These are phyloP conservation scores for Cucurbita maxima DNA, from an alignment of 306 rosid species.

Conservation along the genomic window DNA sequence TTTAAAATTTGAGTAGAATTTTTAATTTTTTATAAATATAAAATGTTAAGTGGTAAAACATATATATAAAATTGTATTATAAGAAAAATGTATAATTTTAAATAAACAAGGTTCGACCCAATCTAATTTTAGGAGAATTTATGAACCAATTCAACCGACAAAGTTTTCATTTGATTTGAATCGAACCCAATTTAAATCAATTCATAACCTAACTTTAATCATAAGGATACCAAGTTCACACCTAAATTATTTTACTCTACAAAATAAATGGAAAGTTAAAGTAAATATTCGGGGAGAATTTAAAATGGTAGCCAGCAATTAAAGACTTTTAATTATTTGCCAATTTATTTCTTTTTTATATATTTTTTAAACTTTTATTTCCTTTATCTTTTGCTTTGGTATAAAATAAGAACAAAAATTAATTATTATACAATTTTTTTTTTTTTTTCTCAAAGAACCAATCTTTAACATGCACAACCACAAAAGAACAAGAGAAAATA, in stretches of 20 bases:
- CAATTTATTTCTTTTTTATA: background rate
- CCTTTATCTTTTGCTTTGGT: background rate
- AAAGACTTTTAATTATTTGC: background rate
- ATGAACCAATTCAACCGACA: too few species aligned
- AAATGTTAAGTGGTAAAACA: too few species aligned
- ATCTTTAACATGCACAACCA: background rate
- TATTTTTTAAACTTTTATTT: background rate
- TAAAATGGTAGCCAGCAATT: background rate
- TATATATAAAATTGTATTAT: too few species aligned
- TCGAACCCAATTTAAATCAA: too few species aligned
- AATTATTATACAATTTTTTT: background rate
- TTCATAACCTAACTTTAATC: too few species aligned
- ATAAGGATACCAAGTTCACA: background rate
- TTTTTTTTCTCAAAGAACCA: background rate
- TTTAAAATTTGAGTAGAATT: too few species aligned
- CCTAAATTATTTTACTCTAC: background rate
- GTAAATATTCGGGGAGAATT: background rate
- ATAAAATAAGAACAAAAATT: background rate
- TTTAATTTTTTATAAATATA: too few species aligned
- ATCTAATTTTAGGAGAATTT: too few species aligned
- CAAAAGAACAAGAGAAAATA: background rate
- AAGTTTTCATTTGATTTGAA: too few species aligned
- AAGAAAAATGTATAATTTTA: too few species aligned
- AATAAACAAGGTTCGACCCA: too few species aligned
- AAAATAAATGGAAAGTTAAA: background rate